A percentile compares a stretch with the other conserved stretches of the same genome.
Evolutionary conservation across 768 basidiomycete species (phyloP).

Genomic region (Boletus sensibilis): DNA sequence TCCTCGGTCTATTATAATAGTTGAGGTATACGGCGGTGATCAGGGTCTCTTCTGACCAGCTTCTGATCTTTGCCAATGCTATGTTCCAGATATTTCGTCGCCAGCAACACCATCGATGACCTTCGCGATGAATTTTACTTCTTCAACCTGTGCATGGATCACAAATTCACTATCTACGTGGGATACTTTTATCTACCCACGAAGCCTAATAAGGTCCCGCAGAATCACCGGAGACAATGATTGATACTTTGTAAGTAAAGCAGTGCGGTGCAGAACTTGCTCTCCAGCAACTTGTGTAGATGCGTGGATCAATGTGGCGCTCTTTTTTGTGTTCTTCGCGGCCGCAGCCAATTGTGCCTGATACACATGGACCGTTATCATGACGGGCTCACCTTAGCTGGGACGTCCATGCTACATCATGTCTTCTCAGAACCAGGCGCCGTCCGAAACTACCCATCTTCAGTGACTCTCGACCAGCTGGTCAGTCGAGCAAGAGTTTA

Average conservation of each 20-base stretch:
- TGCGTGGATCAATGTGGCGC: not conserved
- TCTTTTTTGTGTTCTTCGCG: not conserved
- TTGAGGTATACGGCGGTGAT: conserved; percentile 9
- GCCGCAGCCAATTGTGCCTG: not conserved
- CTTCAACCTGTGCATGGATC: not conserved
- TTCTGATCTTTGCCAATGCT: no score
- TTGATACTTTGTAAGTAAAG: not conserved
- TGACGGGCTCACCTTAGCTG: not conserved
- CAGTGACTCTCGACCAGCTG: not conserved
- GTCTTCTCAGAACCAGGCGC: not conserved
- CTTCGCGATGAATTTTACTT: no score
- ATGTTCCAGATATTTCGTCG: no score
- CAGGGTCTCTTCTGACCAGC: conserved; percentile 7
- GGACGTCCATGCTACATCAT: not conserved
- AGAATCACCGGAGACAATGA: not conserved
- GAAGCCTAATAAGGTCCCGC: not conserved
- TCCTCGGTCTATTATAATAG: conserved; percentile 1
- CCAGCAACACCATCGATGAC: no score
- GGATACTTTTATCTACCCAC: not conserved
- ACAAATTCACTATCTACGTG: not conserved
- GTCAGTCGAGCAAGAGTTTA: not conserved
- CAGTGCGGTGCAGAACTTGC: no score
- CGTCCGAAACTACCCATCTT: conserved; percentile 11
- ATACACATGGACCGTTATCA: not conserved
- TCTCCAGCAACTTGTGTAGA: not conserved